Conservation (phyloP, 1,284 basidiomycete species). For the Coniophora puteana region DNA sequence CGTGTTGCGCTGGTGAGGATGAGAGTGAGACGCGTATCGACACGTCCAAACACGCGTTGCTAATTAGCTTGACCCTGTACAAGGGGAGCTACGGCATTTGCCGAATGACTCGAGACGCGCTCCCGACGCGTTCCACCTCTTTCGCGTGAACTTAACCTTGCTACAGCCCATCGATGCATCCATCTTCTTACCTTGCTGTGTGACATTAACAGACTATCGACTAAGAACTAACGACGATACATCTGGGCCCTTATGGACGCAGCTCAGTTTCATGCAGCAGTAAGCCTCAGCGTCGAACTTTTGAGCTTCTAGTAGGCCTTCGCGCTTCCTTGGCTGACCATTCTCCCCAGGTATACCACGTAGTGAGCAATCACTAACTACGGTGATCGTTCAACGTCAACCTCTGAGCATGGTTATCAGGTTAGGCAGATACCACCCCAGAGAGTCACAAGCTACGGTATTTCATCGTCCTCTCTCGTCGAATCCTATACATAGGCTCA, state of each 20-base stretch:
- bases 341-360: slow-evolving; percentile 55
- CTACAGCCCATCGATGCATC: background rate
- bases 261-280: slow-evolving; percentile 63
- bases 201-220: too few species aligned
- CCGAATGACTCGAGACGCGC: too few species aligned
- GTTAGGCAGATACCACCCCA: slow-evolving; percentile 46
- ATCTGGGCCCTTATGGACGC: slow-evolving; percentile 47
- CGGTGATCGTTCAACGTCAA: background rate
- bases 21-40: too few species aligned
- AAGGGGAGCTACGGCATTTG: too few species aligned
- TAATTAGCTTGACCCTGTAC: too few species aligned
- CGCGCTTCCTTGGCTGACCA: background rate
- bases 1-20: too few species aligned
- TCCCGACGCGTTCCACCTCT: too few species aligned
- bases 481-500: background rate
- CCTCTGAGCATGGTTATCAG: slow-evolving; percentile 2
- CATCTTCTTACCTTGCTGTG: background rate
- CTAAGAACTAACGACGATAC: too few species aligned
- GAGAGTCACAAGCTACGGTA: slow-evolving; percentile 70
- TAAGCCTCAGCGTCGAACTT: slow-evolving; percentile 23
- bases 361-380: slow-evolving; percentile 44
- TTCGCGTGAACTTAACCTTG: too few species aligned
- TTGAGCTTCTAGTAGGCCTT: background rate
- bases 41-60: too few species aligned
- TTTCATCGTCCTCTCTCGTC: slow-evolving; percentile 12